These are phyloP conservation scores for Chamaenerion angustifolium DNA, from an alignment of 345 rosid genomes.

Conservation along the genomic window DNA sequence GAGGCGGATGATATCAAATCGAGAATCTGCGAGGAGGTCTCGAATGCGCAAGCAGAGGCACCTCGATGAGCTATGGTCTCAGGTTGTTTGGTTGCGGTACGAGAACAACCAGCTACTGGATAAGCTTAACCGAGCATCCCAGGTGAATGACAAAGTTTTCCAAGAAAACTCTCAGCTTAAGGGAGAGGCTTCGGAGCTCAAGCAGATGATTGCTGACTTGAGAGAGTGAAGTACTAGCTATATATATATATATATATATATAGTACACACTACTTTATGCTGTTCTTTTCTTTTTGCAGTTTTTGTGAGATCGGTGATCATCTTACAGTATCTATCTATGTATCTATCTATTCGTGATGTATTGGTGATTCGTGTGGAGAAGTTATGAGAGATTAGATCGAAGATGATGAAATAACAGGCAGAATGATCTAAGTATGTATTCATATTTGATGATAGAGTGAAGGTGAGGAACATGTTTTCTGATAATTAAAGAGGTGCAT, in stretches of 20 bases:
- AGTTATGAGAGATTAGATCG: too few species aligned
- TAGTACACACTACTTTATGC: too few species aligned
- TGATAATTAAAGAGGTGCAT: too few species aligned
- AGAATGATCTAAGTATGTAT: too few species aligned
- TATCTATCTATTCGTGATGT: too few species aligned
- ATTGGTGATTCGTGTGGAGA: too few species aligned
- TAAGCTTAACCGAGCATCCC: slow-evolving; percentile 9
- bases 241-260: neutral
- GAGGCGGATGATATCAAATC: slow-evolving; percentile 16
- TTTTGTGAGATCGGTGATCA: too few species aligned
- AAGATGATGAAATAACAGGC: too few species aligned
- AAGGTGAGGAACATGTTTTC: too few species aligned
- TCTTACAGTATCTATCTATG: too few species aligned
- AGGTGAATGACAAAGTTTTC: slow-evolving; percentile 8
- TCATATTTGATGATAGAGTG: too few species aligned
- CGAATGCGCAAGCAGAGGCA: slow-evolving; percentile 16
- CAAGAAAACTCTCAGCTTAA: slow-evolving; percentile 11
- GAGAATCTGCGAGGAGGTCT: slow-evolving; percentile 14
- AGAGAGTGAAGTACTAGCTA: slow-evolving; percentile 4
- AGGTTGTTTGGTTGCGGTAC: slow-evolving; percentile 14
- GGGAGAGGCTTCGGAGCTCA: slow-evolving; percentile 13
- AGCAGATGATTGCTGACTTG: slow-evolving; percentile 12
- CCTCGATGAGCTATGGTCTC: slow-evolving; percentile 18
- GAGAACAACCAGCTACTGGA: slow-evolving; percentile 15
- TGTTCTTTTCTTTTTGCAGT: too few species aligned